Percentiles rank a stretch among this genome's conserved stretches.
These are phyloP conservation scores for Hygrocybe punicea DNA, from an alignment of 768 basidiomycete genomes.

Conservation along the genomic window DNA sequence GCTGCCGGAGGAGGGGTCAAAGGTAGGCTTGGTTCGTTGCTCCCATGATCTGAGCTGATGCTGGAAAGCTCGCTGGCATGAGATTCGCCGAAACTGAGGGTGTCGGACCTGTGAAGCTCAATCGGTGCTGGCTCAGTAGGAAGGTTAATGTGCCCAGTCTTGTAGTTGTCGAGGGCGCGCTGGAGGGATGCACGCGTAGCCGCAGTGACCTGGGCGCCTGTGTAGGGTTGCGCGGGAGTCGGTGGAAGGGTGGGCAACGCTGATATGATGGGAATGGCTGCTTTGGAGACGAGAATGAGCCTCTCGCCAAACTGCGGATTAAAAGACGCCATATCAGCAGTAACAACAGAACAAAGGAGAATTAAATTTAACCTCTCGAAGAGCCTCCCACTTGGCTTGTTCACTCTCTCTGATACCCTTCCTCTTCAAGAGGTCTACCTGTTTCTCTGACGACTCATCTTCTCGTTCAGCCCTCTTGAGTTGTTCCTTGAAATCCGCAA, in stretches of 20 bases:
- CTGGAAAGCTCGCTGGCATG: slow-evolving; percentile 70
- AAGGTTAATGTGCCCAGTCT: slow-evolving; percentile 60
- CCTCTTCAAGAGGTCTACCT: slow-evolving; percentile 68
- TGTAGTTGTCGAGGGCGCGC: slow-evolving; percentile 73
- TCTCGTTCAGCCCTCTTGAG: slow-evolving; percentile 62
- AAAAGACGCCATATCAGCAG: not conserved
- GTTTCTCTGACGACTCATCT: slow-evolving; percentile 64
- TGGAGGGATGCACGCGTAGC: slow-evolving; percentile 72
- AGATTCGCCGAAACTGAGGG: slow-evolving; percentile 79
- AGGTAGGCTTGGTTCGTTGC: slow-evolving; percentile 36
- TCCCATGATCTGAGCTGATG: slow-evolving; percentile 39
- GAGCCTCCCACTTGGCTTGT: slow-evolving; percentile 71
- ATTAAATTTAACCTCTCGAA: slow-evolving; percentile 59
- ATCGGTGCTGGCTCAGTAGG: slow-evolving; percentile 42
- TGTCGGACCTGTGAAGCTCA: slow-evolving; percentile 69
- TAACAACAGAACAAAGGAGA: slow-evolving; percentile 1
- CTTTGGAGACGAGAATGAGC: slow-evolving; percentile 68
- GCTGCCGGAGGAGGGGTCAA: slow-evolving; percentile 41
- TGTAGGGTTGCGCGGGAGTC: slow-evolving; percentile 51
- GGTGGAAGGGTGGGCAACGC: slow-evolving; percentile 71
- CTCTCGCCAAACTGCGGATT: slow-evolving; percentile 72
- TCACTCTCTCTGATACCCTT: slow-evolving; percentile 77
- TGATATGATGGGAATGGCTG: slow-evolving; percentile 56
- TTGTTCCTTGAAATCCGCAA: slow-evolving; percentile 67
- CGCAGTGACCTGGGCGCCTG: slow-evolving; percentile 60